Percentiles rank a stretch among this genome's conserved stretches.
Conservation (phyloP, 2,329 filamentous ascomycete species). For the Botrytis sinoallii region DNA sequence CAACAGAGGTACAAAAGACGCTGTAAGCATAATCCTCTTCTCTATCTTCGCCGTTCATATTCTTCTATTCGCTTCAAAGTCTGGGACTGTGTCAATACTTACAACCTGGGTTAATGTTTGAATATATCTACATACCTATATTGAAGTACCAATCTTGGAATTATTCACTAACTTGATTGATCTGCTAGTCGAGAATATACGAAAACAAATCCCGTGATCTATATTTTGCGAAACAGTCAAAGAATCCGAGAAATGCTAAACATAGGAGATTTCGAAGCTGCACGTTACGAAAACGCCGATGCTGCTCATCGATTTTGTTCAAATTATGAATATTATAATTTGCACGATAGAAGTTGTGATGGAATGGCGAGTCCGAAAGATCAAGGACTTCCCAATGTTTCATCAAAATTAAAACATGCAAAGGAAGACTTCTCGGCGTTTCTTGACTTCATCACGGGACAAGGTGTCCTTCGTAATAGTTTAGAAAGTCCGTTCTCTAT, state of each 20-base stretch:
- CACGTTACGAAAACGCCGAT: constrained; percentile 44
- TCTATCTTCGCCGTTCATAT: not conserved
- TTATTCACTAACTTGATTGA: not conserved
- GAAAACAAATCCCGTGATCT: constrained; percentile 65
- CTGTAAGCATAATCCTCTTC: constrained; percentile 39
- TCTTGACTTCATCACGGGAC: constrained; percentile 55
- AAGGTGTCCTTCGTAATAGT: constrained; percentile 49
- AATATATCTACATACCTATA: not conserved
- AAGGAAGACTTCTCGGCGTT: constrained; percentile 60
- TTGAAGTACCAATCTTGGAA: not conserved
- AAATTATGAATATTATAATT: constrained; percentile 66
- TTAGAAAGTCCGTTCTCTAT: constrained; percentile 60
- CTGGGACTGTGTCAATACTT: not conserved
- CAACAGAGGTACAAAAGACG: constrained; percentile 44
- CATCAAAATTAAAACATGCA: constrained; percentile 49
- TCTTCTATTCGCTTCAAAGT: not conserved
- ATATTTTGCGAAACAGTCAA: constrained; percentile 62
- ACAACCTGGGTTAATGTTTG: not conserved
- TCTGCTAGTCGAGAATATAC: constrained; percentile 50
- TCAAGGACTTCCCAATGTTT: constrained; percentile 45
- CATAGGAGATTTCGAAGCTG: constrained; percentile 43
- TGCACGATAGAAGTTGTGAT: constrained; percentile 43
- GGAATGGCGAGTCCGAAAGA: constrained; percentile 42
- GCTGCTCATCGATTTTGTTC: constrained; percentile 46
- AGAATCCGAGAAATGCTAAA: constrained; percentile 55